Conservation (phyloP, 352 stramenopile species). For the Pythium coloratum region DNA sequence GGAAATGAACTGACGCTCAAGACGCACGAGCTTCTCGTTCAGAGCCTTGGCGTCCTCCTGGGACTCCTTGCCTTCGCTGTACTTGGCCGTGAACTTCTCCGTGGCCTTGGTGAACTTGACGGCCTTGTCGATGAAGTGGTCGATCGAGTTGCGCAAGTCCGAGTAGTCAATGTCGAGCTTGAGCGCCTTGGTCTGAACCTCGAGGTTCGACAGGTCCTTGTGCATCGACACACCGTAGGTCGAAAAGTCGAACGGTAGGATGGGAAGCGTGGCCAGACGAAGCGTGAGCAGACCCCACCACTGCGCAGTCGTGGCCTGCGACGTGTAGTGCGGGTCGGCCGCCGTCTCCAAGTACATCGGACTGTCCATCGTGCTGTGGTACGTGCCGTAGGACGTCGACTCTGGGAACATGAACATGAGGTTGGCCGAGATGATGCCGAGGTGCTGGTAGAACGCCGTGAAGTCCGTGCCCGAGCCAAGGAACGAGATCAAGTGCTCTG, state of each 20-base stretch:
- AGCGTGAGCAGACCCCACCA: conserved; percentile 43
- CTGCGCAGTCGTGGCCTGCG: conserved; percentile 31
- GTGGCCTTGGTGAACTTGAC: conserved; percentile 31
- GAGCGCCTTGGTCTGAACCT: conserved; percentile 26
- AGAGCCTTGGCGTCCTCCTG: conserved; percentile 20
- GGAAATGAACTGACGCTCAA: conserved; percentile 47
- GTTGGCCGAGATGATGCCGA: conserved; percentile 82
- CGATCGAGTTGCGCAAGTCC: conserved; percentile 37
- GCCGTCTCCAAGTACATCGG: conserved; percentile 50
- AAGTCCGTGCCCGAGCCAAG: conserved; percentile 71
- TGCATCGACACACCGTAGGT: conserved; percentile 29
- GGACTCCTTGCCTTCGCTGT: neutral
- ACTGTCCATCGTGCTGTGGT: conserved; percentile 80
- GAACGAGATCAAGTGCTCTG: conserved; percentile 53
- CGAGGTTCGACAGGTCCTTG: conserved; percentile 31
- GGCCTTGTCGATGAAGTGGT: conserved; percentile 35
- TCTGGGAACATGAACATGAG: conserved; percentile 44
- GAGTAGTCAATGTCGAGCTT: conserved; percentile 34
- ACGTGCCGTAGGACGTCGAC: conserved; percentile 51
- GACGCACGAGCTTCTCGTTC: conserved; percentile 45
- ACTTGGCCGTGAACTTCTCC: conserved; percentile 25
- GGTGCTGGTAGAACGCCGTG: conserved; percentile 83
- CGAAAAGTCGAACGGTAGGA: conserved; percentile 26
- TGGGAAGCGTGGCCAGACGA: conserved; percentile 29
- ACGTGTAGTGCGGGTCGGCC: conserved; percentile 44